A percentile compares a stretch with the other conserved stretches of the same genome.
phyloP scores from a whole-genome alignment of 805 yeast genomes.

The Wickerhamomyces xylosicus region DNA sequence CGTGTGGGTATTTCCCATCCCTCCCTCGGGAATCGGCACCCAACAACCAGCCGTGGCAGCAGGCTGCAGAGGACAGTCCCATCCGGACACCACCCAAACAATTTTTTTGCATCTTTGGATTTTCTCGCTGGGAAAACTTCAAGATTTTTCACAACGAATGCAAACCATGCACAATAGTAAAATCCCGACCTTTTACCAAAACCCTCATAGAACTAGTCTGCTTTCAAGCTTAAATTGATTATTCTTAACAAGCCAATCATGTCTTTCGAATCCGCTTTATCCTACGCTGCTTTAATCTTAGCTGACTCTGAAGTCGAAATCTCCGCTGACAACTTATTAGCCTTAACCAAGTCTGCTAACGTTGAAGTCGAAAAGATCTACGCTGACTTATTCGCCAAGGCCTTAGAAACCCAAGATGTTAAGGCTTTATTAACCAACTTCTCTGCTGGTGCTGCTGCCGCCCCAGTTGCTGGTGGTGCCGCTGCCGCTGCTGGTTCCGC shows the following conservation, averaged over 20 bases:
- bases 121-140: background rate
- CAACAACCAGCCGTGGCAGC: too few relatives aligned
- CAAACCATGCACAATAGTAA: background rate
- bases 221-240: constrained; percentile 22
- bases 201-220: constrained; percentile 21
- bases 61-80: too few relatives aligned
- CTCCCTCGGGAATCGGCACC: too few relatives aligned
- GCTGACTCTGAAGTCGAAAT: constrained; percentile 88
- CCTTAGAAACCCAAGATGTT: constrained; percentile 74
- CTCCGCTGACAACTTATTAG: constrained; percentile 71
- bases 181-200: background rate
- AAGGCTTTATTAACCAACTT: constrained; percentile 65
- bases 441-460: constrained; percentile 65
- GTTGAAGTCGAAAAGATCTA: constrained; percentile 73
- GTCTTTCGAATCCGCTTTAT: constrained; percentile 72
- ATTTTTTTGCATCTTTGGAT: too few relatives aligned
- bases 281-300: constrained; percentile 90
- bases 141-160: background rate
- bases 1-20: too few relatives aligned
- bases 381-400: constrained; percentile 86
- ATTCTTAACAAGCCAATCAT: constrained; percentile 27
- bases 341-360: constrained; percentile 76
- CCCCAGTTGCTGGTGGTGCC: constrained; percentile 62
- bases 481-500: constrained; percentile 52
- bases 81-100: background rate